Percentiles rank a stretch among this genome's conserved stretches.
phyloP scores from a whole-genome alignment of 805 yeast species.

The Ogataea pini region DNA sequence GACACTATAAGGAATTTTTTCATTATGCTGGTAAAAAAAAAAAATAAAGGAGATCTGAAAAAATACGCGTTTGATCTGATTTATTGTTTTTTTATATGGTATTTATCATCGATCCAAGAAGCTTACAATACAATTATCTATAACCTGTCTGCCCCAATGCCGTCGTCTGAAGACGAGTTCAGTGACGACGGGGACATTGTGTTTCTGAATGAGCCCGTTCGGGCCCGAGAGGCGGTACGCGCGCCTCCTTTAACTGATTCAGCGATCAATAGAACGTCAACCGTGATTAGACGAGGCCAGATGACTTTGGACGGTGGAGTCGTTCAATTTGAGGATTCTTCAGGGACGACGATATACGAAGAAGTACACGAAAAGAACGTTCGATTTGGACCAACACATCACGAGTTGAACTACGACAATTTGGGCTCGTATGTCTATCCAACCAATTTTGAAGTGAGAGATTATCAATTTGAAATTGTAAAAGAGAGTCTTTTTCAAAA shows the following conservation, averaged over 20 bases:
- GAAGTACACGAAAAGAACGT: slow-evolving; percentile 28
- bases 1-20: too few relatives aligned
- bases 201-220: slow-evolving; percentile 12
- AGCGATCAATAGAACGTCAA: slow-evolving; percentile 25
- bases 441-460: slow-evolving; percentile 77
- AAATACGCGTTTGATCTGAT: slow-evolving; percentile 15
- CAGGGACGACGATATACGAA: slow-evolving; percentile 26
- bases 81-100: not conserved
- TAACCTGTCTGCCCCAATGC: too few relatives aligned
- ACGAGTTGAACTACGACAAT: slow-evolving; percentile 42
- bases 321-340: slow-evolving; percentile 15
- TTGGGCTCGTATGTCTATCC: slow-evolving; percentile 72
- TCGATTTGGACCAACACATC: slow-evolving; percentile 46
- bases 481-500: slow-evolving; percentile 70
- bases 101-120: too few relatives aligned
- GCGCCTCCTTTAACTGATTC: not conserved
- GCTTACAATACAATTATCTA: too few relatives aligned
- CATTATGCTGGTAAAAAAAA: too few relatives aligned
- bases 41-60: not conserved
- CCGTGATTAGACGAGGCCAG: slow-evolving; percentile 24
- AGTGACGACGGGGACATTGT: slow-evolving; percentile 29
- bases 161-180: slow-evolving; percentile 27
- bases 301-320: slow-evolving; percentile 28
- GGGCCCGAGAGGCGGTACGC: not conserved
- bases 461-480: slow-evolving; percentile 85